Evolutionary conservation across 768 basidiomycete species (phyloP), one percentile per base, ranked within the genome.

Genomic region (Mycena indigotica): DNA sequence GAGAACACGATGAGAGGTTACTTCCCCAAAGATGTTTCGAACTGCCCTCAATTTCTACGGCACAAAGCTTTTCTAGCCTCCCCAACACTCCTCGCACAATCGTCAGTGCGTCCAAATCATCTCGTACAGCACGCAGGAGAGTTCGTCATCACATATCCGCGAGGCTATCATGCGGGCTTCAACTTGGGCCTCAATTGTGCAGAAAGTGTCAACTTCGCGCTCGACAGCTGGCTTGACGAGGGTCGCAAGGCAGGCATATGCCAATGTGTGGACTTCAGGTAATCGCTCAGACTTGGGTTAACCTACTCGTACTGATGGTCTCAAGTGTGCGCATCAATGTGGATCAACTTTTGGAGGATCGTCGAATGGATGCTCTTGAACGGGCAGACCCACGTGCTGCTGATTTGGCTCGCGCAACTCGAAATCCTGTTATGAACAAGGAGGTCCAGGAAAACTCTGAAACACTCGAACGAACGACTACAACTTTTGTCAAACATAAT

Each of bases 1-100:
- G 97, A 98, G 70, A 81, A 87, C 35, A 87, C 87, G 3, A 95
- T 99, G 89, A 84, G 86, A 74, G 85, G 95, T 94, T 89, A 93
- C 67, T 99, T 99, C 69, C 93, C 95, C 0, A 86, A 85, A 57
- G 95, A 95, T 59, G 88, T 85, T 0, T 84, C 87, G 2, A 76
- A 84, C 55, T 99, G 97, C 69, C 85, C 89, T 1, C 93, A 99
- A 69, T 99, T 98, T 73, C 79, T 99, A 54, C 86, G 97, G 2
- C 97, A 99, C 75, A 99, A 99, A 70, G 91, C 93, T 0, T 98
- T 93, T 73, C 83, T 96, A 35, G 94, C 90, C 2, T 97, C 95
- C 1, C 97, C 97, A 0, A 86, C 82, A 5, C 76, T 87, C 3
- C 83, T 99, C 0, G 84, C 91, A 0, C 85, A 91, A 65, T 84